Percentiles rank a stretch among this genome's conserved stretches.
These are phyloP conservation scores for Colletotrichum acutatum DNA, from an alignment of 2,329 filamentous ascomycete genomes.

Conservation along the genomic window DNA sequence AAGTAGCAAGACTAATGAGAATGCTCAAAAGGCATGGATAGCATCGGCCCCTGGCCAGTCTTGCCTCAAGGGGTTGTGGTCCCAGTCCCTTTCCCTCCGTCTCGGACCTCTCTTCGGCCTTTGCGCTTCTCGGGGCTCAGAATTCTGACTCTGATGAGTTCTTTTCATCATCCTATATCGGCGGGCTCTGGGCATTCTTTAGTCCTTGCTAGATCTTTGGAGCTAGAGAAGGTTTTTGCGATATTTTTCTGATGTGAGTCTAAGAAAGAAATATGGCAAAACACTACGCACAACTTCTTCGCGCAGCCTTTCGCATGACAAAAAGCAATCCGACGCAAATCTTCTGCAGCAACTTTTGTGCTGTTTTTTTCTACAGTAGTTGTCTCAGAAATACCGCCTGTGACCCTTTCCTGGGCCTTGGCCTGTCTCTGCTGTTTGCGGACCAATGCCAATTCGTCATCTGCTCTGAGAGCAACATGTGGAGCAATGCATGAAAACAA, in stretches of 20 bases:
- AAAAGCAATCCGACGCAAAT: conserved; percentile 11
- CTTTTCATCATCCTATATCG: conserved; percentile 31
- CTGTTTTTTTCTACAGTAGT: conserved; percentile 11
- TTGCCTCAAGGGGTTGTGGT: background rate
- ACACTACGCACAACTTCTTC: background rate
- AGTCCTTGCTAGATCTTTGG: background rate
- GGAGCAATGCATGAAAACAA: background rate
- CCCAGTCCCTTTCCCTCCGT: background rate
- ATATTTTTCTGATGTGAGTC: background rate
- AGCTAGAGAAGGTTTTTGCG: background rate
- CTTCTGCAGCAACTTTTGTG: conserved; percentile 23
- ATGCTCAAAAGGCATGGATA: conserved; percentile 14
- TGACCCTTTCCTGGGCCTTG: background rate
- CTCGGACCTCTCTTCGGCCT: conserved; percentile 33
- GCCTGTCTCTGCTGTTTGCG: conserved; percentile 19
- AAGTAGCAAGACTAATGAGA: conserved; percentile 26
- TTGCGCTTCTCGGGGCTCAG: background rate
- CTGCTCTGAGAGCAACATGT: conserved; percentile 8
- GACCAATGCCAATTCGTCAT: conserved; percentile 20
- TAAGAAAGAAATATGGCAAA: background rate
- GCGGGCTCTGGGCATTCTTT: conserved; percentile 1
- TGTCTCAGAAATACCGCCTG: conserved; percentile 20
- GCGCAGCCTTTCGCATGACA: background rate
- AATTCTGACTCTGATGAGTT: conserved; percentile 18
- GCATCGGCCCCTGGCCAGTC: conserved; percentile 8